Evolutionary conservation across 352 stramenopile genomes (phyloP).

Genomic region (Globisporangium polare): DNA sequence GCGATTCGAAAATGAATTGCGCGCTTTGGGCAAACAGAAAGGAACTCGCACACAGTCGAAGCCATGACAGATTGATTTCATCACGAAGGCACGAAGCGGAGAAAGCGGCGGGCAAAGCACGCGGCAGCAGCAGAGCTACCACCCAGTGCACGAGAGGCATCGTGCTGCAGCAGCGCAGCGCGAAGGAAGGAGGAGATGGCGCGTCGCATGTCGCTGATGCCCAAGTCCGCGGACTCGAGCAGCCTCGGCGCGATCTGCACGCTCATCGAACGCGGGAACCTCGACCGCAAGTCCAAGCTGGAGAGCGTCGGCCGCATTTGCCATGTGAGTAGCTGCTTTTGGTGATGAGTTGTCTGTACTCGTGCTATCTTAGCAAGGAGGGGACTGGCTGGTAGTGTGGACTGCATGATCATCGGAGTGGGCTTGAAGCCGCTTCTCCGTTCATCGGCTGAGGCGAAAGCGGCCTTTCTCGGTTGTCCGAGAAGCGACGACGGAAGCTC

Average conservation of each 20-base stretch:
- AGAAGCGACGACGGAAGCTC: neutral
- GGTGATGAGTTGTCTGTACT: neutral
- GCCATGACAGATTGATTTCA: slow-evolving; percentile 1
- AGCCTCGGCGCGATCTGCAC: slow-evolving; percentile 77
- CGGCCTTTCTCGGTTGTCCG: neutral
- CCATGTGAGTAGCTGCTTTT: slow-evolving; percentile 39
- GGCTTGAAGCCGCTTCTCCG: neutral
- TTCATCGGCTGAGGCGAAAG: neutral
- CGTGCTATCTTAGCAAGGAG: neutral
- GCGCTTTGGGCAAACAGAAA: neutral
- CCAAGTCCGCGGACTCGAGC: slow-evolving; percentile 18
- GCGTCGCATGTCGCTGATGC: slow-evolving; percentile 17
- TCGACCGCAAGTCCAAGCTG: slow-evolving; percentile 87
- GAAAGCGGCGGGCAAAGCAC: neutral
- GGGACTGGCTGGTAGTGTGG: neutral
- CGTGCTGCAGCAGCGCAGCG: neutral
- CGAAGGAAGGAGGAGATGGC: slow-evolving; percentile 10
- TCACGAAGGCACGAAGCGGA: neutral
- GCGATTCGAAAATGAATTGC: slow-evolving; percentile 11
- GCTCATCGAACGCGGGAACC: slow-evolving; percentile 75
- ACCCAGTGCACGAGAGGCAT: too few species aligned
- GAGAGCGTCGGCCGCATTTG: slow-evolving; percentile 81
- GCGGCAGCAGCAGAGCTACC: neutral
- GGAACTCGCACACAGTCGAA: neutral
- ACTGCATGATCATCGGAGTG: neutral